These are phyloP conservation scores for Tulasnella sp. DNA, from an alignment of 768 basidiomycete species.

Conservation along the genomic window DNA sequence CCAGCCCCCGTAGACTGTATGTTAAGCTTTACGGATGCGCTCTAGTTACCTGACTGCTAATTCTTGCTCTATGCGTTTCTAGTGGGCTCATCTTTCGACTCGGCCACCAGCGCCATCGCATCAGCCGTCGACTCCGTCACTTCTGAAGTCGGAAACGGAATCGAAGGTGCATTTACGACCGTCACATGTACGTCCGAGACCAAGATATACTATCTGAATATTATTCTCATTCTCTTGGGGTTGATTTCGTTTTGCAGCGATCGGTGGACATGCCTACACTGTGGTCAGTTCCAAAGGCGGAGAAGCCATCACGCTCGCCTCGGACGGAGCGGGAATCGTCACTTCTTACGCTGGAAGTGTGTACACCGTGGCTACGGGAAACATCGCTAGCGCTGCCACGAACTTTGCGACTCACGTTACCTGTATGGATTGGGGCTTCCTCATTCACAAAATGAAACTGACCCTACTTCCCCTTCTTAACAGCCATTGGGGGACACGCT, in stretches of 20 bases:
- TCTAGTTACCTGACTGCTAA: background rate
- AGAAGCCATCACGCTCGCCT: conserved; percentile 46
- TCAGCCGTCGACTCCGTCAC: conserved; percentile 14
- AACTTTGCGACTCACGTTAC: background rate
- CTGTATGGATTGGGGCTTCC: background rate
- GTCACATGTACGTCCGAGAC: conserved; percentile 18
- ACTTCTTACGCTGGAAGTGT: conserved; percentile 44
- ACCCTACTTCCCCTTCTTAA: background rate
- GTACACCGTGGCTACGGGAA: conserved; percentile 35
- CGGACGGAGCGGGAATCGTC: conserved; percentile 24
- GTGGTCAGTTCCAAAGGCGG: conserved; percentile 50
- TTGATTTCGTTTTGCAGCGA: conserved; percentile 28
- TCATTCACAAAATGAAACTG: background rate
- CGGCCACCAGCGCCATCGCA: background rate
- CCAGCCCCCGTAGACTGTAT: background rate
- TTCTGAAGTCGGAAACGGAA: background rate
- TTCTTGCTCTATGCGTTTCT: background rate
- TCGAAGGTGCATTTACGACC: conserved; percentile 23
- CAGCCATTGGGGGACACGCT: background rate
- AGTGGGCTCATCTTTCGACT: background rate
- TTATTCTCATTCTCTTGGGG: background rate
- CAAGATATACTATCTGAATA: background rate
- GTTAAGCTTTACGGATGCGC: background rate
- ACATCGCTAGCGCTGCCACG: conserved; percentile 1
- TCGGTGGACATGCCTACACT: conserved; percentile 41